These are phyloP conservation scores for Westerdykella ornata DNA, from an alignment of 2,329 filamentous ascomycete genomes.

Conservation along the genomic window DNA sequence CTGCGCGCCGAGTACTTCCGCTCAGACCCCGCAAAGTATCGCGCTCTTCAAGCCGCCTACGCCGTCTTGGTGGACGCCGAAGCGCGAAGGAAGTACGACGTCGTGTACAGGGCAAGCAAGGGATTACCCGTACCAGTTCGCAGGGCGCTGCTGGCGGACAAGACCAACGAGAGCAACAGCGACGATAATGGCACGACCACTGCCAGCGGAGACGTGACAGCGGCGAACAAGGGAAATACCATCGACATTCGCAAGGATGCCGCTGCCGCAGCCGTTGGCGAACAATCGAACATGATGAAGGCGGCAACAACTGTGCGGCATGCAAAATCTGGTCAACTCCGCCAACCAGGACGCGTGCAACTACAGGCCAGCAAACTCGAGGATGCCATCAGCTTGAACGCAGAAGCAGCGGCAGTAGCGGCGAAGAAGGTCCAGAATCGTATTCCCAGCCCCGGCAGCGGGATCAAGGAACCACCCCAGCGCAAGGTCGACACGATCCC, in stretches of 20 bases:
- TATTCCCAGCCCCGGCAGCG: too few species aligned
- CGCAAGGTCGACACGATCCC: too few species aligned
- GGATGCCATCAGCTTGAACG: too few species aligned
- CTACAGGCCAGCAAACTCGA: too few species aligned
- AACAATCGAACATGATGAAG: background rate
- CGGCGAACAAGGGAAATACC: too few species aligned
- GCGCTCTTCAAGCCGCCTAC: constrained; percentile 25
- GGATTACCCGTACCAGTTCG: background rate
- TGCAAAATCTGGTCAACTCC: too few species aligned
- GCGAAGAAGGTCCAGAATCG: too few species aligned
- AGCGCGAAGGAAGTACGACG: constrained; percentile 24
- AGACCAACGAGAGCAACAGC: constrained; percentile 7
- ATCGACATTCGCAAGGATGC: too few species aligned
- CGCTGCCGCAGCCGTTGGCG: constrained; percentile 4
- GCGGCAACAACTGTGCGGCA: background rate
- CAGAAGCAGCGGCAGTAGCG: too few species aligned
- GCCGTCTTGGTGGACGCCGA: constrained; percentile 25
- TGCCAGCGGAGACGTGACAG: too few species aligned
- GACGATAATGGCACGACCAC: constrained; percentile 14
- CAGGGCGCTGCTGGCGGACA: background rate
- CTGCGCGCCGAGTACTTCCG: constrained; percentile 26
- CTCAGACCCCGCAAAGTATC: constrained; percentile 24
- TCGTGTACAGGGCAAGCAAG: constrained; percentile 8
- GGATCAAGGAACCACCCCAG: too few species aligned
- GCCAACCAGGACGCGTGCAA: too few species aligned